Evolutionary conservation across 2,329 filamentous ascomycete genomes (phyloP), one percentile per base, ranked within the genome.

Genomic region (Penicillium sclerotigenum): DNA sequence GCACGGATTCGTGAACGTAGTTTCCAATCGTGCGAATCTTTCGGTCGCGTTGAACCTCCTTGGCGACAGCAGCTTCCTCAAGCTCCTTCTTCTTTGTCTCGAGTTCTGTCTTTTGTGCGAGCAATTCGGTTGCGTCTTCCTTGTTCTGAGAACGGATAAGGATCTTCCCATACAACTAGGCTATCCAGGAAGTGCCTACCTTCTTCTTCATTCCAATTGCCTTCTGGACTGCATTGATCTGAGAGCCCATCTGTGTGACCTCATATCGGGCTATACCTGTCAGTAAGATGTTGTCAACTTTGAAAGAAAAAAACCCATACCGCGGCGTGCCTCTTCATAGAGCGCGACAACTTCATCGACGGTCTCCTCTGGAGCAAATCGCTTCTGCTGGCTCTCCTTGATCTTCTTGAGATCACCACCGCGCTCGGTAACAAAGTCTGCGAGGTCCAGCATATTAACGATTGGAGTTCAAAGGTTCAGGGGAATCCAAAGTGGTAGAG

Each of bases 141-240:
- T 97, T 96, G 65, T 87, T 87, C 84, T 87, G 51, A 52, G 28
- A 13, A 16, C n/a, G 24, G 14, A 40, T 65, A 37, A 59, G 59
- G 24, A 52, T 47, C 26, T 37, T 29, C 8, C 36, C n/a, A 47
- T 33, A 34, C 34, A 18, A 20, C 46, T 34, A 56, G 31, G 16
- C 47, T 49, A 38, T 34, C 20, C 18, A 34, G n/a, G 10, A 38
- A 16, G 45, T 49, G 54, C 68, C 58, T 63, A 85, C 86, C 87
- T 96, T 96, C 80, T 96, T 96, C 81, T 93, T 95, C 68, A 84
- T 80, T 18, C 89, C 91, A 71, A 97, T 96, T 73, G 91, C 86
- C 77, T 96, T 96, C 74, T 96, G 90, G 29, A 91, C 83, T 20
- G 84, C 86, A 77, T 97, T 97, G 76, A 96, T 92, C 78, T 89